Conservation (phyloP, 352 stramenopile species). For the Phytophthora meadii region DNA sequence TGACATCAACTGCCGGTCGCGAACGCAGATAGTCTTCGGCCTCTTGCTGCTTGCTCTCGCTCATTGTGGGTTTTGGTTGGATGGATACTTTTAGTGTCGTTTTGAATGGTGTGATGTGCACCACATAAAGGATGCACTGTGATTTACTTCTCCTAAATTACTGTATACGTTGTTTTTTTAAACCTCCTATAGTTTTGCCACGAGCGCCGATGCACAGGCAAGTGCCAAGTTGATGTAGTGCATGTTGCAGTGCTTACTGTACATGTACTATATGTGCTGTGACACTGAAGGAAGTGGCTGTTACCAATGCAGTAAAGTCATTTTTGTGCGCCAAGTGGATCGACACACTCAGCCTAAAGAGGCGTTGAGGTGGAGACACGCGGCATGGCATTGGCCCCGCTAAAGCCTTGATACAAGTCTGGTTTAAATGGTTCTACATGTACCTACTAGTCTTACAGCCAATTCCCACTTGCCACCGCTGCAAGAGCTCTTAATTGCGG, state of each 20-base stretch:
- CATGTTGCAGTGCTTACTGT: background rate
- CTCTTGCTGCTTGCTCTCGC: conserved; percentile 63
- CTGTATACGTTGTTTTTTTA: too few species aligned
- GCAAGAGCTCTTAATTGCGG: background rate
- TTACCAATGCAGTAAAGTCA: conserved; percentile 17
- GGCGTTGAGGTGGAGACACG: background rate
- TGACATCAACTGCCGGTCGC: conserved; percentile 67
- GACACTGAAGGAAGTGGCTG: conserved; percentile 9
- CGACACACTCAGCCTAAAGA: background rate
- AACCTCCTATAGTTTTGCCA: too few species aligned
- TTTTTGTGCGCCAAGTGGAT: conserved; percentile 26
- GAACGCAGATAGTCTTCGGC: conserved; percentile 55
- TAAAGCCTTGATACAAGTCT: background rate
- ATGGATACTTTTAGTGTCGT: conserved; percentile 14
- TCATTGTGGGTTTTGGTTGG: conserved; percentile 52
- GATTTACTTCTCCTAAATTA: too few species aligned
- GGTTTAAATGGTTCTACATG: too few species aligned
- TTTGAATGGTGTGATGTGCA: background rate
- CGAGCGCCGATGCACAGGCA: too few species aligned
- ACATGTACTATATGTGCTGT: background rate
- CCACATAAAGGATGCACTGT: too few species aligned
- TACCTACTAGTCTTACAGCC: too few species aligned
- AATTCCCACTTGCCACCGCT: too few species aligned
- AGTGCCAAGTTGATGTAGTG: background rate
- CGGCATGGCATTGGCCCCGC: background rate